Conservation (phyloP, 768 basidiomycete species). For the Mycena polygramma region DNA sequence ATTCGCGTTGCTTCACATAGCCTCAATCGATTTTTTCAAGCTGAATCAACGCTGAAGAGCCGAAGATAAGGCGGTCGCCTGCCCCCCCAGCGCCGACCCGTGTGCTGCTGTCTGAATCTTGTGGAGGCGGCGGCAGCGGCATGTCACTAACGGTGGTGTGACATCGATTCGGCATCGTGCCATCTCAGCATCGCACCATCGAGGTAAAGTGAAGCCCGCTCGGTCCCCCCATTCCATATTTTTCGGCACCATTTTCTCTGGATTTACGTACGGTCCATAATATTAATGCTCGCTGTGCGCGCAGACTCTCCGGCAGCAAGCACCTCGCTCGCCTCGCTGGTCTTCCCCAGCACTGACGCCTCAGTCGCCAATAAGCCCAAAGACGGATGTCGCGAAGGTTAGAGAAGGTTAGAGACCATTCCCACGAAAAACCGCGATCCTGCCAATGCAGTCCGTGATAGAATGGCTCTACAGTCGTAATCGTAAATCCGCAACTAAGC, state of each 20-base stretch:
- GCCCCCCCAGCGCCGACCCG: too few relatives aligned
- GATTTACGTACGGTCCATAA: not conserved
- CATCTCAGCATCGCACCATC: slow-evolving; percentile 9
- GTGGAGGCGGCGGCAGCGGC: too few relatives aligned
- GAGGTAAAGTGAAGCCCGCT: not conserved
- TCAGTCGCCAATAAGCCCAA: not conserved
- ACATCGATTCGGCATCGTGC: slow-evolving; percentile 1
- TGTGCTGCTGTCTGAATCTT: too few relatives aligned
- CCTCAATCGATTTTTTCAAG: too few relatives aligned
- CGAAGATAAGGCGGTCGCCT: too few relatives aligned
- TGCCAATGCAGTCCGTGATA: slow-evolving; percentile 14
- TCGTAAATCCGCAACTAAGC: not conserved
- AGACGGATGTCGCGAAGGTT: slow-evolving; percentile 14
- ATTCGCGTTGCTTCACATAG: too few relatives aligned
- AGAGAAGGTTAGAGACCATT: not conserved
- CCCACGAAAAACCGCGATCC: too few relatives aligned
- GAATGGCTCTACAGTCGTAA: slow-evolving; percentile 23
- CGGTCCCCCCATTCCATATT: not conserved
- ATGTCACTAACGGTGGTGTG: too few relatives aligned
- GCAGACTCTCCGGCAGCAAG: not conserved
- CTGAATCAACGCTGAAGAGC: too few relatives aligned
- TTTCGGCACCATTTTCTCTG: not conserved
- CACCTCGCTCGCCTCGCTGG: slow-evolving; percentile 17
- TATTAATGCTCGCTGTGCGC: not conserved
- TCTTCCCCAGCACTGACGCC: slow-evolving; percentile 5